Conservation (phyloP, 495 filamentous ascomycete species). For the Pyrenula aspistea region DNA sequence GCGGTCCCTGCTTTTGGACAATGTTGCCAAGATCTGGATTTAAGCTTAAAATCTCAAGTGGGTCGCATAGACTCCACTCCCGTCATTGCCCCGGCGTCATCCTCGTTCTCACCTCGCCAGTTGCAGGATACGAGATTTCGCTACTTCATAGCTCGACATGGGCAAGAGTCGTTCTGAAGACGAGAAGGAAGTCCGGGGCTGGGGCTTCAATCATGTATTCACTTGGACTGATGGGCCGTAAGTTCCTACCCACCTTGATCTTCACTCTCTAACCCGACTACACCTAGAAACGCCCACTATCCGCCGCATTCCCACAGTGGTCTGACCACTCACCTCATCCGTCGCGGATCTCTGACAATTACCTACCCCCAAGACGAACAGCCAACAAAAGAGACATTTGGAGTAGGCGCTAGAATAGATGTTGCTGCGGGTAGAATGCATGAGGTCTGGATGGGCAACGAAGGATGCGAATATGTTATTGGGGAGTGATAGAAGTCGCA, state of each 20-base stretch:
- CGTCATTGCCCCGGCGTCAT: not conserved
- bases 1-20: too few species aligned
- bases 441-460: conserved; percentile 72
- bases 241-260: conserved; percentile 11
- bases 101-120: too few species aligned
- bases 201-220: conserved; percentile 68
- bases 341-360: conserved; percentile 57
- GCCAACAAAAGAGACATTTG: conserved; percentile 53
- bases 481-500: conserved; percentile 43
- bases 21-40: not conserved
- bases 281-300: conserved; percentile 55
- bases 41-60: not conserved
- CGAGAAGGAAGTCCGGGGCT: conserved; percentile 56
- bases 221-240: conserved; percentile 74
- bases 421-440: conserved; percentile 60
- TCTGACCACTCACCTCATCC: conserved; percentile 68
- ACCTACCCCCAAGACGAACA: conserved; percentile 56
- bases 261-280: conserved; percentile 1
- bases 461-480: conserved; percentile 79
- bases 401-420: conserved; percentile 58
- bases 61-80: not conserved
- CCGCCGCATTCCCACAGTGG: conserved; percentile 57
- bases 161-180: conserved; percentile 28
- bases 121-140: too few species aligned
- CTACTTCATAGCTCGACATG: too few species aligned